Evolutionary conservation across 768 basidiomycete species (phyloP).

Genomic region (Lepiota brunneoincarnata): DNA sequence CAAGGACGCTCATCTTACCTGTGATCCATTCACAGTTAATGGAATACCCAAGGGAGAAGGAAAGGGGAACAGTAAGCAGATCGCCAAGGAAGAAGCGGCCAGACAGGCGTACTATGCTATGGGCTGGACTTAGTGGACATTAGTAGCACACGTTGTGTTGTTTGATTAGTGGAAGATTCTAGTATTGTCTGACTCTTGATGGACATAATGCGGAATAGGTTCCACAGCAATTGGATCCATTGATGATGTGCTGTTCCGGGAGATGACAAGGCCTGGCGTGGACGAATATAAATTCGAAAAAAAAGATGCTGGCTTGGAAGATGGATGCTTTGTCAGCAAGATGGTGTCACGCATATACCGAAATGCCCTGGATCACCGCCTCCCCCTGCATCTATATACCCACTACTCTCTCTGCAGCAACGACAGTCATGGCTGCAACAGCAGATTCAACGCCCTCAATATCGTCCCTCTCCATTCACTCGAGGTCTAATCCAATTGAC

Average conservation of each 20-base stretch:
- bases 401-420: not conserved
- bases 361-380: constrained; percentile 15
- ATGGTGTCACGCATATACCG: constrained; percentile 3
- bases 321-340: constrained; percentile 9
- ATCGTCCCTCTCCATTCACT: constrained; percentile 29
- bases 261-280: too few relatives aligned
- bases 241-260: not conserved
- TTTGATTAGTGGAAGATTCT: not conserved
- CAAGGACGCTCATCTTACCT: not conserved
- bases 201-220: too few relatives aligned
- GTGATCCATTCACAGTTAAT: constrained; percentile 46
- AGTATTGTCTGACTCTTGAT: not conserved
- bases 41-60: constrained; percentile 68
- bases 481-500: constrained; percentile 56
- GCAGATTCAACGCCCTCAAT: constrained; percentile 27
- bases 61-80: constrained; percentile 65
- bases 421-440: constrained; percentile 21
- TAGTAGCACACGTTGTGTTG: not conserved
- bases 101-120: constrained; percentile 67
- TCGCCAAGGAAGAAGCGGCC: constrained; percentile 78
- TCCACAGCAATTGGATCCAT: too few relatives aligned
- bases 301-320: not conserved
- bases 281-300: not conserved
- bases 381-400: constrained; percentile 14
- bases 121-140: constrained; percentile 57